phyloP scores from a whole-genome alignment of 2,329 filamentous ascomycete species.

The Aurifilum marmelostoma region DNA sequence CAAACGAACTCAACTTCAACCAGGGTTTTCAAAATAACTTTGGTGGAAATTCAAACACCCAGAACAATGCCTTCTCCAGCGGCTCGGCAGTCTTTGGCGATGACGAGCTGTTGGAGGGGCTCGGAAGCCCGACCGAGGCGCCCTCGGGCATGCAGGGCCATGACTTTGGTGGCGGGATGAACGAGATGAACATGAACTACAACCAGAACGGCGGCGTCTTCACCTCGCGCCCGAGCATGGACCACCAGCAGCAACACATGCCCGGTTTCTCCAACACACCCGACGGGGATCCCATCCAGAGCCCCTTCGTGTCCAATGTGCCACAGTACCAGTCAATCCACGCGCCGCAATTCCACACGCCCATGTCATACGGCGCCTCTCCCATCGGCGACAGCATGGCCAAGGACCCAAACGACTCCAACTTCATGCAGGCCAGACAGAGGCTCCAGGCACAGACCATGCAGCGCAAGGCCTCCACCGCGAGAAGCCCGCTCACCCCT shows the following conservation, averaged over 20 bases:
- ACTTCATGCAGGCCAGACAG: conserved; percentile 62
- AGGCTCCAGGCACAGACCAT: conserved; percentile 61
- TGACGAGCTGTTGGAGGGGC: conserved; percentile 81
- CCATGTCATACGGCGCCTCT: conserved; percentile 54
- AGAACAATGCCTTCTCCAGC: conserved; percentile 73
- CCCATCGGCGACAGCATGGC: conserved; percentile 54
- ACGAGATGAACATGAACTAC: conserved; percentile 61
- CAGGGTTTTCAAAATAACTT: conserved; percentile 67
- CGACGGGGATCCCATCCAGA: conserved; percentile 89
- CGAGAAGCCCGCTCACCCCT: conserved; percentile 80
- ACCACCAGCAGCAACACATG: conserved; percentile 70
- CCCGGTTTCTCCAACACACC: conserved; percentile 89
- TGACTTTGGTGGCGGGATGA: conserved; percentile 59
- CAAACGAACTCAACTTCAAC: conserved; percentile 74
- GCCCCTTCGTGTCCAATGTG: conserved; percentile 81
- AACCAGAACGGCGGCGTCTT: conserved; percentile 52
- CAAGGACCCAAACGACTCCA: conserved; percentile 53
- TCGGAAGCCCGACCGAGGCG: conserved; percentile 59
- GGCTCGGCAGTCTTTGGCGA: conserved; percentile 81
- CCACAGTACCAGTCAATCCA: conserved; percentile 74
- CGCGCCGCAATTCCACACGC: conserved; percentile 45
- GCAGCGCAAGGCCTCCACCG: conserved; percentile 74
- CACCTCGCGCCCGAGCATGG: conserved; percentile 59
- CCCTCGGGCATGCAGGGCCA: conserved; percentile 58
- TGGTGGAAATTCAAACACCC: conserved; percentile 56